phyloP scores from a whole-genome alignment of 2,329 filamentous ascomycete species.

The Eutypa lata region DNA sequence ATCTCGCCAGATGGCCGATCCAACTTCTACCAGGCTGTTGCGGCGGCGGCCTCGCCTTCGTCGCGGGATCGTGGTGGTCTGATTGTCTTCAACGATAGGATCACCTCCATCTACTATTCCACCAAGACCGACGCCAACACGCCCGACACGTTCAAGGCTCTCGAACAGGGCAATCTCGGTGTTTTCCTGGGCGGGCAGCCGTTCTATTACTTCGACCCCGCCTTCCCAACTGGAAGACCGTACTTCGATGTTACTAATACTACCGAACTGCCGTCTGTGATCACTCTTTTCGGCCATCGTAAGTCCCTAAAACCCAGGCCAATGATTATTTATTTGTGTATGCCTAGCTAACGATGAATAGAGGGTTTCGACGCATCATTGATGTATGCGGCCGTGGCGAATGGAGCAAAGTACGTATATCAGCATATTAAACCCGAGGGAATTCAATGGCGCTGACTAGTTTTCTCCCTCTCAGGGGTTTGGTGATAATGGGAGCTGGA shows the following conservation, averaged over 20 bases:
- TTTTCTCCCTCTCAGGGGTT: too few relatives aligned
- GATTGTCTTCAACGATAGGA: slow-evolving; percentile 51
- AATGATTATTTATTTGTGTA: not conserved
- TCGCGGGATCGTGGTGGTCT: slow-evolving; percentile 44
- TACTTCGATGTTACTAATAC: slow-evolving; percentile 31
- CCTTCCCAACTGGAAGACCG: slow-evolving; percentile 38
- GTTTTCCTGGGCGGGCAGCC: slow-evolving; percentile 50
- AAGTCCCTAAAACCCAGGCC: slow-evolving; percentile 5
- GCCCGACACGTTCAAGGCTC: slow-evolving; percentile 50
- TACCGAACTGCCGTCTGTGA: slow-evolving; percentile 40
- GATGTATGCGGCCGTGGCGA: slow-evolving; percentile 28
- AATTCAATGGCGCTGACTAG: too few relatives aligned
- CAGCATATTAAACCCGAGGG: not conserved
- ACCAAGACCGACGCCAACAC: slow-evolving; percentile 53
- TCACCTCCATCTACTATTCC: slow-evolving; percentile 48
- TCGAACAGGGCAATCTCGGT: slow-evolving; percentile 47
- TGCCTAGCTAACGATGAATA: slow-evolving; percentile 2
- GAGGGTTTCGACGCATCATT: slow-evolving; percentile 30
- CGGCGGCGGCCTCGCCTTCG: slow-evolving; percentile 39
- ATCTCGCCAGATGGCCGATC: slow-evolving; percentile 51
- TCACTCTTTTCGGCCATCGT: slow-evolving; percentile 45
- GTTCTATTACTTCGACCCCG: slow-evolving; percentile 50
- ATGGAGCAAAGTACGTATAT: slow-evolving; percentile 26
- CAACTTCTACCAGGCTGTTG: slow-evolving; percentile 51
- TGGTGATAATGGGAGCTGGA: slow-evolving; percentile 30